Evolutionary conservation across 345 rosid genomes (phyloP), one percentile per base, ranked within the genome.

Genomic region (Lenwebbia sp.): DNA sequence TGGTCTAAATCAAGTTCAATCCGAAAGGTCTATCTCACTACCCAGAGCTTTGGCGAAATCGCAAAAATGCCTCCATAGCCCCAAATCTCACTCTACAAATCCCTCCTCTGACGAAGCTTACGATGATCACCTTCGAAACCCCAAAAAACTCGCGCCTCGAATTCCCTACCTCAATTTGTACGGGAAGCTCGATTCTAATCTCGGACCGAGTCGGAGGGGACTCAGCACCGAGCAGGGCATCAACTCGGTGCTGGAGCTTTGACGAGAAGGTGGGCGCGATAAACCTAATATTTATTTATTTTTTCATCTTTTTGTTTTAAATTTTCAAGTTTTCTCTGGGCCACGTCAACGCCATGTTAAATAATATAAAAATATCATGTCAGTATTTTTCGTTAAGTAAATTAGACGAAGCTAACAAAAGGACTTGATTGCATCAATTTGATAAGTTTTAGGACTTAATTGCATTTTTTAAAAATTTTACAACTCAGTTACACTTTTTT

Each of bases 221-320:
- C 50, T 55, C 90, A 53, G 92, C 87, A 87, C 88, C 33, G 93
- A 82, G 83, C 88, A 93, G 10, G 83, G 87, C 13, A 87, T 54
- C 22, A 37, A 88, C 7, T 88, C 40, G 13, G 37, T 15, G 40
- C 37, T 85, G 83, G 96, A 97, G 83, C 41, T 90, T 91, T 81
- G 92, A 93, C 94, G 92, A 88, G 44, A 93, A 92, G 17, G 97
- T 96, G 53, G 99, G 94, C 89, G 78, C 85, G 90, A 95, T 96
- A 86, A 95, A 97, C 92, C 93, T 93, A 85, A 93, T 0, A 49
- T 49, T 44, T 7, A 9, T 2, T 10, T 2, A 10, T 49, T 44
- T 49, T 2, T 10, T 10, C 1, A 49, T 49, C 51, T 10, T 49
- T 49, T 49, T 44, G 7, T 44, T 44, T 44, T 6, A 44, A 44